Conservation (phyloP, 768 basidiomycete species). For the Crepidotus variabilis region DNA sequence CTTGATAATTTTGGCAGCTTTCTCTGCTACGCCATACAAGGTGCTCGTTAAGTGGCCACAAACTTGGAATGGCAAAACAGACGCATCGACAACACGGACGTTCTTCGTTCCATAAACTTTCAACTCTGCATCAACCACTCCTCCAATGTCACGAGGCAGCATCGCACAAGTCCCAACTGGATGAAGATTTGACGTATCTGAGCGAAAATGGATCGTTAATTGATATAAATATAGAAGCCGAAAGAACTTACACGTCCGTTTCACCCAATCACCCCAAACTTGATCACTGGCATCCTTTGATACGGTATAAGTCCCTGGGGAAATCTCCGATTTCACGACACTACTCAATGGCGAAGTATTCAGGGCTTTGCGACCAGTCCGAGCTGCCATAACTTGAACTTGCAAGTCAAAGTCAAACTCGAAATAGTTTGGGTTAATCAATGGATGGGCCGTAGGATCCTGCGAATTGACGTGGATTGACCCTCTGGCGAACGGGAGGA, state of each 20-base stretch:
- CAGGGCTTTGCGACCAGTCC: not conserved
- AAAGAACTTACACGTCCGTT: not conserved
- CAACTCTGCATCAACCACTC: conserved; percentile 1
- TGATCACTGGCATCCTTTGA: not conserved
- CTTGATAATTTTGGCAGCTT: conserved; percentile 2
- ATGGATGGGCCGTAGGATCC: not conserved
- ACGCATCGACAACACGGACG: conserved; percentile 48
- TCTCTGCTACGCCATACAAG: conserved; percentile 4
- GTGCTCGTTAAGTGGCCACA: conserved; percentile 3
- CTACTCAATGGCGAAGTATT: not conserved
- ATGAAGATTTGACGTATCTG: not conserved
- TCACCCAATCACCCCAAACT: not conserved
- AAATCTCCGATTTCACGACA: not conserved
- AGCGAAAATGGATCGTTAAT: not conserved
- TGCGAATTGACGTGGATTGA: conserved; percentile 1
- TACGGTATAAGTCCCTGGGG: not conserved
- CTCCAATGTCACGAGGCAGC: conserved; percentile 2
- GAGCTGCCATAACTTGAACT: not conserved
- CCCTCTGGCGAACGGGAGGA: conserved; percentile 2
- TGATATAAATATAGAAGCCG: not conserved
- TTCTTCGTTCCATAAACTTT: conserved; percentile 29
- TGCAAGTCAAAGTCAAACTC: not conserved
- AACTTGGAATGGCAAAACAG: conserved; percentile 38
- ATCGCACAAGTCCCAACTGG: conserved; percentile 4
- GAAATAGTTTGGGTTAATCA: conserved; percentile 2